Evolutionary conservation across 208 protist genomes (phyloP).

Genomic region (Trypanosoma rangeli): DNA sequence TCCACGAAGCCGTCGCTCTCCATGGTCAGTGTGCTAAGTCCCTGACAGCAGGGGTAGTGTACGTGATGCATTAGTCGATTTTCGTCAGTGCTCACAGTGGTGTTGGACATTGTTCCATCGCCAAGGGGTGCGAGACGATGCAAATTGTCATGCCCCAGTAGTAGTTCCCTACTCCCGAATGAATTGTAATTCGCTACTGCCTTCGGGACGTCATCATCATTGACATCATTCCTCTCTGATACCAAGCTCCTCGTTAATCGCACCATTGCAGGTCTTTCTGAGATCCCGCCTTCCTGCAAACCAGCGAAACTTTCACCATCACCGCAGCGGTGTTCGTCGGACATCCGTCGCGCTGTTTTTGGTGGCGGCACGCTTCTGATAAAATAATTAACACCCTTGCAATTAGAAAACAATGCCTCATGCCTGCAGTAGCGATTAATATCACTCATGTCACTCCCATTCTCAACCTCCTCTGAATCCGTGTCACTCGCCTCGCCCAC

Average conservation of each 20-base stretch:
- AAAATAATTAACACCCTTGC: slow-evolving; percentile 24
- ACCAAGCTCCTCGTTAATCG: neutral
- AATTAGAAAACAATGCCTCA: slow-evolving; percentile 5
- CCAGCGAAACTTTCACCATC: neutral
- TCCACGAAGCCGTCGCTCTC: neutral
- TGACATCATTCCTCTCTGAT: neutral
- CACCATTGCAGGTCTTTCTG: neutral
- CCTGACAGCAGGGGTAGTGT: slow-evolving; percentile 6
- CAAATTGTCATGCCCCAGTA: neutral
- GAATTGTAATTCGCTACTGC: neutral
- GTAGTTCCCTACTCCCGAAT: neutral
- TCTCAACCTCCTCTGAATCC: neutral
- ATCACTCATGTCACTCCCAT: neutral
- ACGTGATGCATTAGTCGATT: neutral
- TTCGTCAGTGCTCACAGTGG: neutral
- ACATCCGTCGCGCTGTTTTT: neutral
- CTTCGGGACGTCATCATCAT: neutral
- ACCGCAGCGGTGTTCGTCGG: neutral
- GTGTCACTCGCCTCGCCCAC: too few relatives aligned
- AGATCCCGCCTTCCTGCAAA: neutral
- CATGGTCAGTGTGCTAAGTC: neutral
- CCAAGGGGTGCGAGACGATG: neutral
- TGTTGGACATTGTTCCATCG: neutral
- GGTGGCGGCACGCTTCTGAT: neutral
- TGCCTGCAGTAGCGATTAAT: slow-evolving; percentile 21